phyloP scores from a whole-genome alignment of 1,284 basidiomycete species.

The Malassezia obtusa region DNA sequence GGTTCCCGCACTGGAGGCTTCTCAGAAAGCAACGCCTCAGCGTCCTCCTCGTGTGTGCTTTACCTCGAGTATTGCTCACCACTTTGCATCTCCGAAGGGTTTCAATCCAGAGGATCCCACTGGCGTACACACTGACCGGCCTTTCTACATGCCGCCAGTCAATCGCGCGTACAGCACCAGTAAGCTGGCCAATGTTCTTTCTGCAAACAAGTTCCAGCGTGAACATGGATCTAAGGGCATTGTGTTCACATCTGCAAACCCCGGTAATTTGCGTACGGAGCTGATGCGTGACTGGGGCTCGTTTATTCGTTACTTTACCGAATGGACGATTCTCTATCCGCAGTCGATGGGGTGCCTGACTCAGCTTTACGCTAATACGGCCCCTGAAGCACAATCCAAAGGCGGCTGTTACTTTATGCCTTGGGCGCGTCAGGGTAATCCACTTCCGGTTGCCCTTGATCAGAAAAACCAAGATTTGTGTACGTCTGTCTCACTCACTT shows the following conservation, averaged over 20 bases:
- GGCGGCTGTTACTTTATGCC: slow-evolving; percentile 26
- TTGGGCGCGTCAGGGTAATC: slow-evolving; percentile 19
- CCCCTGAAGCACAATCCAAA: slow-evolving; percentile 13
- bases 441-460: slow-evolving; percentile 18
- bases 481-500: slow-evolving; percentile 1
- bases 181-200: slow-evolving; percentile 19
- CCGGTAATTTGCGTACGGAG: slow-evolving; percentile 19
- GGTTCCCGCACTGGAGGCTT: slow-evolving; percentile 18
- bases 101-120: slow-evolving; percentile 8
- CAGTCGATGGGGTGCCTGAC: slow-evolving; percentile 25
- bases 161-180: slow-evolving; percentile 24
- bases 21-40: slow-evolving; percentile 1
- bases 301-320: background rate
- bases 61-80: slow-evolving; percentile 24
- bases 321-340: slow-evolving; percentile 4
- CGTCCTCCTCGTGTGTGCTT: slow-evolving; percentile 18
- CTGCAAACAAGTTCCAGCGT: slow-evolving; percentile 8
- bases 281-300: slow-evolving; percentile 9
- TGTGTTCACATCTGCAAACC: slow-evolving; percentile 21
- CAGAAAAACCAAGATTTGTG: background rate
- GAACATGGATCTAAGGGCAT: slow-evolving; percentile 16
- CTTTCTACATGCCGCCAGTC: slow-evolving; percentile 1
- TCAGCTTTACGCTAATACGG: slow-evolving; percentile 25
- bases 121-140: background rate
- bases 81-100: slow-evolving; percentile 3